These are phyloP conservation scores for Colletotrichum sp. DNA, from an alignment of 2,329 filamentous ascomycete genomes.

Conservation along the genomic window DNA sequence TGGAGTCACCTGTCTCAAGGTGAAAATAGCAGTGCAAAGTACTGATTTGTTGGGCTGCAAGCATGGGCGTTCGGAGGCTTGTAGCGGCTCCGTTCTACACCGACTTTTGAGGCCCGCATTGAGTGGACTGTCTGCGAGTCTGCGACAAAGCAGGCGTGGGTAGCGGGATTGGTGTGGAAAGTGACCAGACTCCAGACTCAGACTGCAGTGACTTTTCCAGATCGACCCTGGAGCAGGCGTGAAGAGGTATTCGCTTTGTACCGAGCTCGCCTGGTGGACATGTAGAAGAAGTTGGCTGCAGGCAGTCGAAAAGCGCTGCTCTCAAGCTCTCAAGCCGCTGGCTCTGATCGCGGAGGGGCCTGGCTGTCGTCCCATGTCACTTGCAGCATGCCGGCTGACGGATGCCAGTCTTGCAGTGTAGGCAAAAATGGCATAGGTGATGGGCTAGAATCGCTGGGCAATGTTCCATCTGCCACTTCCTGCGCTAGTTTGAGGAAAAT, in stretches of 20 bases:
- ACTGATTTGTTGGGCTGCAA: constrained; percentile 19
- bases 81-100: constrained; percentile 19
- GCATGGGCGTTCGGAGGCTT: constrained; percentile 8
- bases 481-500: constrained; percentile 5
- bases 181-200: not conserved
- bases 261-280: not conserved
- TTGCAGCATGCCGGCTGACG: constrained; percentile 15
- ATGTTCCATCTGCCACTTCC: constrained; percentile 6
- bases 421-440: not conserved
- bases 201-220: not conserved
- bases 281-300: not conserved
- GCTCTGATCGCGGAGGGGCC: not conserved
- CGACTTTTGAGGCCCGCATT: constrained; percentile 25
- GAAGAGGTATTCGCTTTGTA: constrained; percentile 2
- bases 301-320: not conserved
- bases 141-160: constrained; percentile 13
- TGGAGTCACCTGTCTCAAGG: not conserved
- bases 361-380: constrained; percentile 20
- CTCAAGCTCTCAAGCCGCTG: not conserved
- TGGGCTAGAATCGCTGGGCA: constrained; percentile 13
- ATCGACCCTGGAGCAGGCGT: not conserved
- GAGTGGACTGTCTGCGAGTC: constrained; percentile 20
- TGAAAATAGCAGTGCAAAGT: not conserved
- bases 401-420: not conserved
- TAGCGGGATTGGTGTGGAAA: constrained; percentile 6